These are phyloP conservation scores for Ustilago curta DNA, from an alignment of 1,284 basidiomycete species.

Conservation along the genomic window DNA sequence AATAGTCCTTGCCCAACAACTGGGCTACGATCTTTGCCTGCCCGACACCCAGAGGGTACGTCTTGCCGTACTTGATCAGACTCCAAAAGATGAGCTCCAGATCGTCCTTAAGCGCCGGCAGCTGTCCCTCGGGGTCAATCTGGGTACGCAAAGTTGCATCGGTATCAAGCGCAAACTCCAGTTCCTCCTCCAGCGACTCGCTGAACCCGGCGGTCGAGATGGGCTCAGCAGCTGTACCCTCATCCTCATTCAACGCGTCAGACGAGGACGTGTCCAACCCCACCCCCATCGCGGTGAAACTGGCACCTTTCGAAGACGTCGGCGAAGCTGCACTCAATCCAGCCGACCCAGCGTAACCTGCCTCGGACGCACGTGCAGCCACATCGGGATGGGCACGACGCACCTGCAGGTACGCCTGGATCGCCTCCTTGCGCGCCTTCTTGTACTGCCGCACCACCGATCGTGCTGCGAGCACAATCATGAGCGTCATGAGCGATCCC, in stretches of 20 bases:
- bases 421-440: constrained; percentile 35
- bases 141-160: constrained; percentile 31
- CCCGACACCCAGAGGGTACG: constrained; percentile 41
- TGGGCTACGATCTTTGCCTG: constrained; percentile 50
- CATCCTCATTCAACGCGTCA: constrained; percentile 35
- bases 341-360: constrained; percentile 18
- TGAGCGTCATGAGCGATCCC: constrained; percentile 43
- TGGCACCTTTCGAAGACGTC: constrained; percentile 16
- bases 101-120: constrained; percentile 37
- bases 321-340: constrained; percentile 11
- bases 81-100: constrained; percentile 53
- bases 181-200: constrained; percentile 41
- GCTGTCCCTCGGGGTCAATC: constrained; percentile 42
- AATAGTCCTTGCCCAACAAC: constrained; percentile 50
- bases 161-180: constrained; percentile 38
- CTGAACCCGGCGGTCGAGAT: constrained; percentile 25
- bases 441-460: constrained; percentile 43
- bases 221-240: constrained; percentile 16
- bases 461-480: constrained; percentile 45
- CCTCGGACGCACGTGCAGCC: constrained; percentile 21
- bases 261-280: constrained; percentile 30
- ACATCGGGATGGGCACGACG: constrained; percentile 23
- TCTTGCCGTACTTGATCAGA: constrained; percentile 55
- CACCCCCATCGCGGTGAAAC: constrained; percentile 30
- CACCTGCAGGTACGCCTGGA: constrained; percentile 31